phyloP scores from a whole-genome alignment of 2,329 filamentous ascomycete species.

The Clonostachys byssicola region DNA sequence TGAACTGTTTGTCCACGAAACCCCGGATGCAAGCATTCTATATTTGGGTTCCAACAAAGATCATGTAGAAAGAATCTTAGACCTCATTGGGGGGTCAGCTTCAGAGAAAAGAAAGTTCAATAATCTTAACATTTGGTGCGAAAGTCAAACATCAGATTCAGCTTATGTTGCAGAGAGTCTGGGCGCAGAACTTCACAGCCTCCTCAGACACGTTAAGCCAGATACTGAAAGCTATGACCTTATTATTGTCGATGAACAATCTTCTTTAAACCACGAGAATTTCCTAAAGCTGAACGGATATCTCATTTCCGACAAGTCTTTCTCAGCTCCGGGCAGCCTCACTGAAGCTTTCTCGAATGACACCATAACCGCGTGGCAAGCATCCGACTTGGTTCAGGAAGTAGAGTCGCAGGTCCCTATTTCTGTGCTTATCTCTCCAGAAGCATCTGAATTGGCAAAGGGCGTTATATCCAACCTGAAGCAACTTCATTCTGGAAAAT shows the following conservation, averaged over 20 bases:
- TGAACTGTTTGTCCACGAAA: not conserved
- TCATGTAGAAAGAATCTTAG: not conserved
- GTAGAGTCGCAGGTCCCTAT: no score
- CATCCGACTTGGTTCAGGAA: no score
- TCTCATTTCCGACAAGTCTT: not conserved
- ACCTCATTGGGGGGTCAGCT: not conserved
- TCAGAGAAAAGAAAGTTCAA: not conserved
- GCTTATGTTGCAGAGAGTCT: not conserved
- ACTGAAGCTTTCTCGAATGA: no score
- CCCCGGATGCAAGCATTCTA: not conserved
- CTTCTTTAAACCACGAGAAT: not conserved
- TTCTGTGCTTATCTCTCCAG: no score
- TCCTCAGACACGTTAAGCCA: not conserved
- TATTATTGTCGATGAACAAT: not conserved
- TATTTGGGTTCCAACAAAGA: not conserved
- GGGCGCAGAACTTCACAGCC: not conserved
- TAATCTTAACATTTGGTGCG: not conserved
- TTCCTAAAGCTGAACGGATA: not conserved
- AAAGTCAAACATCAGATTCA: not conserved
- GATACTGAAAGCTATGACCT: not conserved
- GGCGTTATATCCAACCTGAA: not conserved
- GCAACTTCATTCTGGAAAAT: not conserved
- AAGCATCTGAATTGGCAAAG: not conserved
- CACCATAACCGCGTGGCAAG: no score
- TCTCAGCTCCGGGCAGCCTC: no score